Conservation (phyloP, 2,329 filamentous ascomycete species). For the Didymella arachidicola region DNA sequence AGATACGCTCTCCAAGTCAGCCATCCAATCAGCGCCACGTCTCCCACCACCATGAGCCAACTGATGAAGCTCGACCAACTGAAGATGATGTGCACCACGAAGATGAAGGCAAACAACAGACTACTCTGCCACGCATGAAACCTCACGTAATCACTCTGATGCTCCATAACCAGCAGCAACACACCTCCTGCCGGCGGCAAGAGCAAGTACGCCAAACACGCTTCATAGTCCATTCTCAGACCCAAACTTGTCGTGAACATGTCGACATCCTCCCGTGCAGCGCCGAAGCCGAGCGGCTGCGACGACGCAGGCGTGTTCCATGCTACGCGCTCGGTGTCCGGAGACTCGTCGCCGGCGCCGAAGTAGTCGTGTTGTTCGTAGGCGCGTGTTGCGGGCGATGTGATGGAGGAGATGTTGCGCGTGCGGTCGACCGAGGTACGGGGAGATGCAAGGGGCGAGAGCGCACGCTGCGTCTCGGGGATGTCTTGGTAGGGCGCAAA, state of each 20-base stretch:
- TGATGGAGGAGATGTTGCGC: conserved; percentile 38
- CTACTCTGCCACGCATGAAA: conserved; percentile 98
- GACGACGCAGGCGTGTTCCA: conserved; percentile 32
- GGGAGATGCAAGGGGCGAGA: conserved; percentile 70
- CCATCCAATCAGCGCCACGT: conserved; percentile 78
- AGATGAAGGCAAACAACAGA: conserved; percentile 76
- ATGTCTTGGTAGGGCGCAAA: conserved; percentile 97
- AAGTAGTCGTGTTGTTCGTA: conserved; percentile 55
- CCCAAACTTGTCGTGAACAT: conserved; percentile 89
- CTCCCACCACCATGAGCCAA: conserved; percentile 80
- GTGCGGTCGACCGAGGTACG: conserved; percentile 50
- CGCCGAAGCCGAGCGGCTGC: conserved; percentile 16
- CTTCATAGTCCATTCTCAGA: conserved; percentile 86
- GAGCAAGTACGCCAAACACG: conserved; percentile 84
- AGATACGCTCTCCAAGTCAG: conserved; percentile 81
- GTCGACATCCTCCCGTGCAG: conserved; percentile 69
- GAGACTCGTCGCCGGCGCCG: conserved; percentile 24
- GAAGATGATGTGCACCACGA: conserved; percentile 81
- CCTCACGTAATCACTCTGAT: conserved; percentile 95
- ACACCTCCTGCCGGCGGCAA: conserved; percentile 88
- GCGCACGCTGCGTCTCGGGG: conserved; percentile 81
- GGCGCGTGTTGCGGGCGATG: conserved; percentile 43
- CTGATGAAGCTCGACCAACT: conserved; percentile 84
- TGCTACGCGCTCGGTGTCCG: conserved; percentile 39
- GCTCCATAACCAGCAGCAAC: conserved; percentile 82